These are phyloP conservation scores for Phytophthora citricola DNA, from an alignment of 352 stramenopile species.

Conservation along the genomic window DNA sequence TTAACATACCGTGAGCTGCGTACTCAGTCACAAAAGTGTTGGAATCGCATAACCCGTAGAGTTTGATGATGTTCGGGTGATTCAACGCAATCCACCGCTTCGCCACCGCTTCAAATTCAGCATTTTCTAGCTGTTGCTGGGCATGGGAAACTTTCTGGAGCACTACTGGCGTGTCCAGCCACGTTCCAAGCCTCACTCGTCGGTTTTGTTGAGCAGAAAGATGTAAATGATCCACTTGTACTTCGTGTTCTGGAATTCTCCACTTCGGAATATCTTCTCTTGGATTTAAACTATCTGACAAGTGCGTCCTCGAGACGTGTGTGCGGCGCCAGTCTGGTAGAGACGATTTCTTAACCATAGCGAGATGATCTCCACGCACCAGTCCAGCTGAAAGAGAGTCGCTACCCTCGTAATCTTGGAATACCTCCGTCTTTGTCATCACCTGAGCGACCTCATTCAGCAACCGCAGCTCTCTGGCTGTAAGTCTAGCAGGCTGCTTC, in stretches of 20 bases:
- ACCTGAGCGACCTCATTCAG: conserved; percentile 1
- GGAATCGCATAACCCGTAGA: conserved; percentile 28
- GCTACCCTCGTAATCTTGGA: conserved; percentile 7
- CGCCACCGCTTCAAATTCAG: background rate
- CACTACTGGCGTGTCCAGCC: conserved; percentile 23
- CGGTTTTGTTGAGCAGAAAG: conserved; percentile 8
- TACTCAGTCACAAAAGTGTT: conserved; percentile 37
- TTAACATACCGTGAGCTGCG: conserved; percentile 22
- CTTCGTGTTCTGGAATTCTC: conserved; percentile 7
- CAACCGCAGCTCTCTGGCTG: conserved; percentile 17
- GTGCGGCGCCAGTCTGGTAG: conserved; percentile 20
- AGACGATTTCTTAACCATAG: conserved; percentile 26
- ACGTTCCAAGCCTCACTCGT: conserved; percentile 24
- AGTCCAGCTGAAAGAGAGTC: conserved; percentile 10
- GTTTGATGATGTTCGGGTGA: conserved; percentile 33
- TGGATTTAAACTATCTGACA: too few relatives aligned
- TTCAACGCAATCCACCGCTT: conserved; percentile 27
- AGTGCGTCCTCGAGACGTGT: background rate
- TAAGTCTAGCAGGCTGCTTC: conserved; percentile 19
- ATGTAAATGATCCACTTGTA: conserved; percentile 13
- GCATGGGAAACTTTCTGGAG: conserved; percentile 12
- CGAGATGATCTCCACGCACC: conserved; percentile 16
- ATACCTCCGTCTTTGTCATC: conserved; percentile 12
- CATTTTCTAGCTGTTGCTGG: background rate
- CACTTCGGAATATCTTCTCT: background rate